These are phyloP conservation scores for Kwoniella mangroviensis DNA, from an alignment of 768 basidiomycete genomes.

Conservation along the genomic window DNA sequence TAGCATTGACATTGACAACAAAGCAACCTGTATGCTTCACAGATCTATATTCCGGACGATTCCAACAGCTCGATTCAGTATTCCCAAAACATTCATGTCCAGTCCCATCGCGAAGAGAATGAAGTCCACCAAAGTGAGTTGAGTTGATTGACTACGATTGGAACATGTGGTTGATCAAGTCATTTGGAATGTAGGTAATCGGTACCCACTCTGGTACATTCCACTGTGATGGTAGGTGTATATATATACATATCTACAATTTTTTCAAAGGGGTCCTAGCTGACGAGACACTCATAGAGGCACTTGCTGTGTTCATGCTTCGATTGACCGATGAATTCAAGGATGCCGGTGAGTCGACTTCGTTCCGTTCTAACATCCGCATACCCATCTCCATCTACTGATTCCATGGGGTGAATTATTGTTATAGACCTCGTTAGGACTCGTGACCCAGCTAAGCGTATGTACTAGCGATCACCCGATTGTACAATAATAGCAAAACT, in stretches of 20 bases:
- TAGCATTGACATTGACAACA: not conserved
- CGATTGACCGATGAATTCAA: conserved; percentile 75
- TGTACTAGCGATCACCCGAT: conserved; percentile 14
- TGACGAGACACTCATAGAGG: conserved; percentile 63
- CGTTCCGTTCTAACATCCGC: not conserved
- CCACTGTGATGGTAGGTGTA: conserved; percentile 72
- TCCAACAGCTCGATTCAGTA: not conserved
- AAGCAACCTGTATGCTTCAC: conserved; percentile 7
- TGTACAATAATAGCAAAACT: too few relatives aligned
- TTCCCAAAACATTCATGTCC: conserved; percentile 31
- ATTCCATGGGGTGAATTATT: too few relatives aligned
- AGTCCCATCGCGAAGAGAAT: conserved; percentile 50
- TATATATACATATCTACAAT: not conserved
- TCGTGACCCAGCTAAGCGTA: conserved; percentile 54
- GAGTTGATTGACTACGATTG: not conserved
- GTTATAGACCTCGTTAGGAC: conserved; percentile 51
- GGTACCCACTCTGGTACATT: conserved; percentile 96
- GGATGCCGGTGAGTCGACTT: conserved; percentile 67
- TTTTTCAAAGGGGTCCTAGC: not conserved
- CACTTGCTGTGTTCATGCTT: conserved; percentile 87
- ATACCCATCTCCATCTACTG: too few relatives aligned
- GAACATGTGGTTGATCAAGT: not conserved
- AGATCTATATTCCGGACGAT: conserved; percentile 1
- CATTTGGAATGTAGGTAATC: conserved; percentile 65
- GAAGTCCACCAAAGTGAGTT: conserved; percentile 33